These are phyloP conservation scores for Prinsepia uniflora DNA, from an alignment of 306 rosid genomes.

Conservation along the genomic window DNA sequence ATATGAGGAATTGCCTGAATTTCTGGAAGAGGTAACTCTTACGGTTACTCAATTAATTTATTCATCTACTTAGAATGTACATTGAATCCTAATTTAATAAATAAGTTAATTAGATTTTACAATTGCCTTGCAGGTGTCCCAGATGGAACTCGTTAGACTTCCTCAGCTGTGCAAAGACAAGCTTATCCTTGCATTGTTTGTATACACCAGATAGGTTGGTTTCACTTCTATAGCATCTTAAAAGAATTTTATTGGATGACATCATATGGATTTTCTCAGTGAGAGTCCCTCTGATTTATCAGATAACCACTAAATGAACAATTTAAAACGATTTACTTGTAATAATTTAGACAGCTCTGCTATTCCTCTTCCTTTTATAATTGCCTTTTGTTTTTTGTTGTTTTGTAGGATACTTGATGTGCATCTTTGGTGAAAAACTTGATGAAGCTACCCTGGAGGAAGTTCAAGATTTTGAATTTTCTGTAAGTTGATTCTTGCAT, in stretches of 20 bases:
- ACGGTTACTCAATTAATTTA: slow-evolving; percentile 21
- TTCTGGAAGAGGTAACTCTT: slow-evolving; percentile 66
- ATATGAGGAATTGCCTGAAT: slow-evolving; percentile 90
- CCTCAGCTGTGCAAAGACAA: slow-evolving; percentile 58
- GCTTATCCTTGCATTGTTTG: slow-evolving; percentile 69
- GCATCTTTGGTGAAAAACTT: slow-evolving; percentile 75
- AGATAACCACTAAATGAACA: not conserved
- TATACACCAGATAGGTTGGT: slow-evolving; percentile 85
- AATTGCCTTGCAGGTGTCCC: slow-evolving; percentile 58
- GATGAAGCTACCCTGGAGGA: slow-evolving; percentile 59
- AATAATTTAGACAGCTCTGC: not conserved
- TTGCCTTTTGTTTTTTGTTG: slow-evolving; percentile 20
- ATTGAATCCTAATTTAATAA: not conserved
- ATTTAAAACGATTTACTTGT: not conserved
- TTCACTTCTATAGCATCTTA: slow-evolving; percentile 16
- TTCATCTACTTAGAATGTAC: slow-evolving; percentile 13
- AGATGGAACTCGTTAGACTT: slow-evolving; percentile 61
- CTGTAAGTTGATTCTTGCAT: slow-evolving; percentile 44
- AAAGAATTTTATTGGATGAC: not conserved
- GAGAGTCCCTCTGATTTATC: not conserved
- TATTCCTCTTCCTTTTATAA: not conserved
- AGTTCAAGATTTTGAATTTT: slow-evolving; percentile 70
- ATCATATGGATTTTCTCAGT: not conserved
- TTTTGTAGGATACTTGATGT: slow-evolving; percentile 75
- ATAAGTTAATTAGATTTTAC: slow-evolving; percentile 20